A percentile compares a stretch with the other conserved stretches of the same genome.
These are phyloP conservation scores for Colletotrichum chlorophyti DNA, from an alignment of 2,329 filamentous ascomycete species.

Conservation along the genomic window DNA sequence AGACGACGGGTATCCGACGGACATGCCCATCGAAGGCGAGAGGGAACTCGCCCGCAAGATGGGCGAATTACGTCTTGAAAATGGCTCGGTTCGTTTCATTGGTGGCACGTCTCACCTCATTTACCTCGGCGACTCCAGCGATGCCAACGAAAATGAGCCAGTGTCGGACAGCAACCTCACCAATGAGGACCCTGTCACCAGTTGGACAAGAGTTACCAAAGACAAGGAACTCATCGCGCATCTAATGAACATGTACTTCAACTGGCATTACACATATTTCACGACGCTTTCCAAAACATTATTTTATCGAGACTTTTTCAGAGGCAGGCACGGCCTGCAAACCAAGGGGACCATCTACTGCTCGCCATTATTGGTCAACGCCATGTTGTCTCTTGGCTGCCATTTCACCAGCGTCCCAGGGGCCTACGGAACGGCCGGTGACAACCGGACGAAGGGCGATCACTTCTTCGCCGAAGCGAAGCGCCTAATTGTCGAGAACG, in stretches of 20 bases:
- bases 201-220: conserved; percentile 86
- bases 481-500: conserved; percentile 84
- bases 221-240: conserved; percentile 83
- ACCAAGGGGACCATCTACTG: conserved; percentile 75
- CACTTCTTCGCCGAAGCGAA: conserved; percentile 97
- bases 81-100: conserved; percentile 88
- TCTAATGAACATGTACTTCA: conserved; percentile 97
- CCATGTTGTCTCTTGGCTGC: conserved; percentile 90
- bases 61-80: conserved; percentile 86
- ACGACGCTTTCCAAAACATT: conserved; percentile 85
- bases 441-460: conserved; percentile 87
- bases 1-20: conserved; percentile 46
- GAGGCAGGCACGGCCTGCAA: conserved; percentile 65
- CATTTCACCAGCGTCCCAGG: conserved; percentile 85
- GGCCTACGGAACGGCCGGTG: conserved; percentile 73
- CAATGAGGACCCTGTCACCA: conserved; percentile 74
- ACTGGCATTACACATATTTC: conserved; percentile 97
- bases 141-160: conserved; percentile 46
- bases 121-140: conserved; percentile 66
- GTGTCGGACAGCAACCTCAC: conserved; percentile 54
- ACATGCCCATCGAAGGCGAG: conserved; percentile 64
- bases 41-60: conserved; percentile 89
- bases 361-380: conserved; percentile 88
- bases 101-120: conserved; percentile 95
- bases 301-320: conserved; percentile 85